Evolutionary conservation across 306 rosid species (phyloP).

Genomic region (Prunus persica): Prunus_persica_NCBIv2 NC_034010.1:254001-254500

Average conservation of each 20-base stretch:
- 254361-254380: neutral
- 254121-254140: neutral
- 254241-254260: too few relatives aligned
- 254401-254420: neutral
- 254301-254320: too few relatives aligned
- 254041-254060: conserved; percentile 69
- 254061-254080: conserved; percentile 65
- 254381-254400: neutral
- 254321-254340: too few relatives aligned
- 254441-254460: neutral
- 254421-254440: neutral
- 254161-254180: neutral
- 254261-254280: too few relatives aligned
- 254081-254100: conserved; percentile 54
- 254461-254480: neutral
- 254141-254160: neutral
- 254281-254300: too few relatives aligned
- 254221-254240: too few relatives aligned
- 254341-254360: neutral
- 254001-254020: conserved; percentile 19
- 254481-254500: neutral
- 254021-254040: conserved; percentile 43
- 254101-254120: conserved; percentile 46
- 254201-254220: too few relatives aligned
- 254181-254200: too few relatives aligned